These are phyloP conservation scores for Aspergillus transmontanensis DNA, from an alignment of 2,329 filamentous ascomycete species.

Conservation along the genomic window DNA sequence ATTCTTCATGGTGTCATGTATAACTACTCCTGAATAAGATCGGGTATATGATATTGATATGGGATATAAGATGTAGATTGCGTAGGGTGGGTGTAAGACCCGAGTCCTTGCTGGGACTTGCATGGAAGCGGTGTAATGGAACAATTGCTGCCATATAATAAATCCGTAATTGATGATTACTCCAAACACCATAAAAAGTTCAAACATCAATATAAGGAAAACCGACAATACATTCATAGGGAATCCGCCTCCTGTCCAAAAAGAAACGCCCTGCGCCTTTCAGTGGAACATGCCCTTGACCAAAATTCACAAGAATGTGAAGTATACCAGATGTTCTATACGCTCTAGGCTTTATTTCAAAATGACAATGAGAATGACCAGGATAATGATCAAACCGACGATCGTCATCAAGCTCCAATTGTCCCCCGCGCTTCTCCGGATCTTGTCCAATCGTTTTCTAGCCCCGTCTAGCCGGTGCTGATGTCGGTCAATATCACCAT, in stretches of 20 bases:
- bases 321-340: neutral
- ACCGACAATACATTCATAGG: neutral
- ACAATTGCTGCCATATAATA: neutral
- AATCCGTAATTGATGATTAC: neutral
- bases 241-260: neutral
- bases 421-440: constrained; percentile 75
- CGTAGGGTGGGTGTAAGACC: neutral
- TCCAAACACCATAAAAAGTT: neutral
- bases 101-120: neutral
- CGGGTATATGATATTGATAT: neutral
- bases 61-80: neutral
- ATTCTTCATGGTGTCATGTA: neutral
- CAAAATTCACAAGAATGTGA: neutral
- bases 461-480: constrained; percentile 75
- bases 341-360: constrained; percentile 61
- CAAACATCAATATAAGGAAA: neutral
- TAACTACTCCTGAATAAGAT: neutral
- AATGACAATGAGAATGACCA: constrained; percentile 80
- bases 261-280: constrained; percentile 1
- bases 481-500: constrained; percentile 80
- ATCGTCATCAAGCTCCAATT: constrained; percentile 86
- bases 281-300: neutral
- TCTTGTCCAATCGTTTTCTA: constrained; percentile 67
- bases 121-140: neutral
- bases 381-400: constrained; percentile 76